Evolutionary conservation across 805 yeast genomes (phyloP), one percentile per base, ranked within the genome.

Genomic region (Saturnispora kantuleensis): DNA sequence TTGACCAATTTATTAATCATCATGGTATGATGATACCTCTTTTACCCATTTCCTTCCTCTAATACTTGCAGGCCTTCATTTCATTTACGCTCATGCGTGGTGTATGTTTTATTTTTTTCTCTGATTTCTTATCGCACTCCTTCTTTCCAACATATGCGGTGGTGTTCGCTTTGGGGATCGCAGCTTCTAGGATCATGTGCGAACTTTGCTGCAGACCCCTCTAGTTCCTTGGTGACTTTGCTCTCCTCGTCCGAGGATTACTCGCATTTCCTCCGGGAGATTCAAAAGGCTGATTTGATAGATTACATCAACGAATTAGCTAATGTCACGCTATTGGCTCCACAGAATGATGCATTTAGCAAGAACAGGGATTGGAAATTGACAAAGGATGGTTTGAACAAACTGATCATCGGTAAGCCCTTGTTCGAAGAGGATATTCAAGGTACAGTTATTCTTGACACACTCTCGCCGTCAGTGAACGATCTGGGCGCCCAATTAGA

Each of bases 251-350:
- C 80, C 51, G 81, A 75, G 0, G 79, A 82, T 56, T 87, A 77
- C 63, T 77, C 86, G 35, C 70, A 69, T 35, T 79, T 84, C 47
- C 62, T 84, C 35, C 65, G 79, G 42, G 62, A 74, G 16, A 49
- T 86, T 2, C 95, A 85, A 56, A 61, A 72, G 43, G 68, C 70
- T 42, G 88, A 80, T 11, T 60, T 80, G 41, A 67, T 86, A 1
- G 87, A 87, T 2, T 59, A 63, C 35, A 58, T 86, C 30, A 85
- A 84, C 55, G 63, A 63, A 16, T 58, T 81, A 48, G 63, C 65
- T 18, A 81, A 84, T 57, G 74, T 81, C 46, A 84, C 95, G 0
- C 61, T 86, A n/a, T 57, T 83, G 35, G 95, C 94, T 1, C 95
- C 95, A 0, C 71, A 81, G 10, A 86, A 86, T 57, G 78, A 81